Evolutionary conservation across 768 basidiomycete genomes (phyloP).

Genomic region (Pleurotus sapidus): DNA sequence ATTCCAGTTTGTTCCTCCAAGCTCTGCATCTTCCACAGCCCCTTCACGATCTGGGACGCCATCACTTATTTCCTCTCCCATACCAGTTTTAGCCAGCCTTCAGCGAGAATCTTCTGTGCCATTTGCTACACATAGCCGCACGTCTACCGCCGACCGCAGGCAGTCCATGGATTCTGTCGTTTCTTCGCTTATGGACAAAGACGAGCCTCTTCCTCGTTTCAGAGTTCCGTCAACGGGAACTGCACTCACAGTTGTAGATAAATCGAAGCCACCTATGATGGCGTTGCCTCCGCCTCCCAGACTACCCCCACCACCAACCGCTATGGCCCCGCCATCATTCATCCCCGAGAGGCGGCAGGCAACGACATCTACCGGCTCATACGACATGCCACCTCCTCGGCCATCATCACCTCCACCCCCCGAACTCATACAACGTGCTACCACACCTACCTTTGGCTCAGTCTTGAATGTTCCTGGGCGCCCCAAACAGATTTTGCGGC

Average conservation of each 20-base stretch:
- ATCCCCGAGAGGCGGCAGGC: conserved; percentile 66
- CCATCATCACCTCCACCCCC: conserved; percentile 92
- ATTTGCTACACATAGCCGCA: conserved; percentile 45
- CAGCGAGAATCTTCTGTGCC: conserved; percentile 53
- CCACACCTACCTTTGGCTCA: conserved; percentile 76
- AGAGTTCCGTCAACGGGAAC: conserved; percentile 56
- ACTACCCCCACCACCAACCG: conserved; percentile 66
- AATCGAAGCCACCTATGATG: conserved; percentile 84
- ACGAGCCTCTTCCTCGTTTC: conserved; percentile 39
- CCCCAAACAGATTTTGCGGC: conserved; percentile 45
- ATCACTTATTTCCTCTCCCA: conserved; percentile 35
- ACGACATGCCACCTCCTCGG: conserved; percentile 73
- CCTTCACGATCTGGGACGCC: conserved; percentile 36
- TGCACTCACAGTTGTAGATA: conserved; percentile 59
- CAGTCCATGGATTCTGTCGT: conserved; percentile 72
- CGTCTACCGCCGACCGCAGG: conserved; percentile 57
- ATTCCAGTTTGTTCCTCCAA: conserved; percentile 17
- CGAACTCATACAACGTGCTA: conserved; percentile 90
- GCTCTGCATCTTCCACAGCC: not conserved
- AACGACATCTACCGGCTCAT: conserved; percentile 38
- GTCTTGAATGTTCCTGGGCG: conserved; percentile 53
- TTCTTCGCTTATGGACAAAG: conserved; percentile 49
- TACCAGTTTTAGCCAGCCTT: conserved; percentile 27
- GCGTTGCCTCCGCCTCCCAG: conserved; percentile 76
- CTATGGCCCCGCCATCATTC: conserved; percentile 74